Evolutionary conservation across 2,329 filamentous ascomycete species (phyloP).

Genomic region (Aulographum hederae): DNA sequence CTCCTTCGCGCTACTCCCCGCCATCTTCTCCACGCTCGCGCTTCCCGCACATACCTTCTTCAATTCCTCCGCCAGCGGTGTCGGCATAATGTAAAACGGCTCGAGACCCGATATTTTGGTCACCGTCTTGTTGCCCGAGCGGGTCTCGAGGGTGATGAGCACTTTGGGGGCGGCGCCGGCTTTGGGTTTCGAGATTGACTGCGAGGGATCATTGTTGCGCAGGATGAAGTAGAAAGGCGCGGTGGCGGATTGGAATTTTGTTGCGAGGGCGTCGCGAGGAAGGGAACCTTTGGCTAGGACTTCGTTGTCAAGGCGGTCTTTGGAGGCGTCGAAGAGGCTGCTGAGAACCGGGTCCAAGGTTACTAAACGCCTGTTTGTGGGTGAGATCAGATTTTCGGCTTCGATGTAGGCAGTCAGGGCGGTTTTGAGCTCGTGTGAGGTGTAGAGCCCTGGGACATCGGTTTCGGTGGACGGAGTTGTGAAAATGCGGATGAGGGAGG

Average conservation of each 20-base stretch:
- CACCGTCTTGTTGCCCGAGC: slow-evolving; percentile 47
- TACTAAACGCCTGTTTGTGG: slow-evolving; percentile 37
- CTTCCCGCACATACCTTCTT: slow-evolving; percentile 51
- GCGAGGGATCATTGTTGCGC: slow-evolving; percentile 19
- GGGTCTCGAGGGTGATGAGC: slow-evolving; percentile 40
- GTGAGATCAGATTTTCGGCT: slow-evolving; percentile 34
- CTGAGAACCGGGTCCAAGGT: slow-evolving; percentile 44
- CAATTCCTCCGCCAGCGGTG: slow-evolving; percentile 43
- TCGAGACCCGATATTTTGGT: slow-evolving; percentile 45
- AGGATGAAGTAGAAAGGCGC: slow-evolving; percentile 40
- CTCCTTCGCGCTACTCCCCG: slow-evolving; percentile 40
- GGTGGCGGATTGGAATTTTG: slow-evolving; percentile 37
- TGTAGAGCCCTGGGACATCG: slow-evolving; percentile 39
- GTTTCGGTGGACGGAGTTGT: slow-evolving; percentile 29
- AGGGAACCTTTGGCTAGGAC: slow-evolving; percentile 38
- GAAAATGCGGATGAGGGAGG: slow-evolving; percentile 38
- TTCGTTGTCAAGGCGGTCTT: slow-evolving; percentile 31
- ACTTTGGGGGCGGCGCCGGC: slow-evolving; percentile 42
- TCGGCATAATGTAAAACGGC: slow-evolving; percentile 40
- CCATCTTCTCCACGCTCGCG: slow-evolving; percentile 42
- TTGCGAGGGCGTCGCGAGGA: slow-evolving; percentile 40
- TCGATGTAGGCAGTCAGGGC: slow-evolving; percentile 40
- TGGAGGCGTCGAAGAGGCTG: slow-evolving; percentile 36
- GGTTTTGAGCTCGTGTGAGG: slow-evolving; percentile 38
- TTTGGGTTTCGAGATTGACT: slow-evolving; percentile 37